Evolutionary conservation across 345 rosid genomes (phyloP).

Genomic region (Corymbia maculata): DNA sequence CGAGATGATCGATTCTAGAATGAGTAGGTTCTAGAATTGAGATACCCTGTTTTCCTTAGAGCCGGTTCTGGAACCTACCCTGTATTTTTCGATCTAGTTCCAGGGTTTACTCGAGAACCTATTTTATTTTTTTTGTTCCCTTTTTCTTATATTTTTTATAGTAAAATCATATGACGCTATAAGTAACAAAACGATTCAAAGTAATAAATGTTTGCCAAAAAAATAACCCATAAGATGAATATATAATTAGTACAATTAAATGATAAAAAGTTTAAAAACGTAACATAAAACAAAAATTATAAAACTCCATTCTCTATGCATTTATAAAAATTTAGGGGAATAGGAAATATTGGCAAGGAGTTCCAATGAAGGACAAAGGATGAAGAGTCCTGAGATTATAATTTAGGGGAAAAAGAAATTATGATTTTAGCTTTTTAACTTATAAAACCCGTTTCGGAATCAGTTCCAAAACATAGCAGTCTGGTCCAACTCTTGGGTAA

Average conservation of each 20-base stretch:
- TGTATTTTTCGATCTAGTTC: no score
- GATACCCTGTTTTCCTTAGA: no score
- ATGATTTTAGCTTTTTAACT: neutral
- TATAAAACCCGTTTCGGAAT: no score
- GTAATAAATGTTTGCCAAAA: neutral
- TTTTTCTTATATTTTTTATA: no score
- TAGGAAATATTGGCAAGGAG: neutral
- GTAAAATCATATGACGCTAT: no score
- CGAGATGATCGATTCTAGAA: neutral
- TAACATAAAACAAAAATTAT: no score
- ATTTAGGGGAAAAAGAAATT: neutral
- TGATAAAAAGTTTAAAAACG: no score
- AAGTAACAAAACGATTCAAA: fast-evolving
- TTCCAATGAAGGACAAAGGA: no score
- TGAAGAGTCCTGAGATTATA: neutral
- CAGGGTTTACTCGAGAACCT: neutral
- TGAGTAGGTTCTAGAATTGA: neutral
- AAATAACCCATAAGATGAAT: neutral
- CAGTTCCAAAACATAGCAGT: neutral
- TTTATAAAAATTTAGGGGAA: neutral
- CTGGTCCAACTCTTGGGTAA: fast-evolving
- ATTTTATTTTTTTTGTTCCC: neutral
- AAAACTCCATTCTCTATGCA: neutral
- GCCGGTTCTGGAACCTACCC: neutral
- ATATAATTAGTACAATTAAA: no score